Conservation (phyloP, 345 rosid genomes). For the Heritiera fomes region DNA sequence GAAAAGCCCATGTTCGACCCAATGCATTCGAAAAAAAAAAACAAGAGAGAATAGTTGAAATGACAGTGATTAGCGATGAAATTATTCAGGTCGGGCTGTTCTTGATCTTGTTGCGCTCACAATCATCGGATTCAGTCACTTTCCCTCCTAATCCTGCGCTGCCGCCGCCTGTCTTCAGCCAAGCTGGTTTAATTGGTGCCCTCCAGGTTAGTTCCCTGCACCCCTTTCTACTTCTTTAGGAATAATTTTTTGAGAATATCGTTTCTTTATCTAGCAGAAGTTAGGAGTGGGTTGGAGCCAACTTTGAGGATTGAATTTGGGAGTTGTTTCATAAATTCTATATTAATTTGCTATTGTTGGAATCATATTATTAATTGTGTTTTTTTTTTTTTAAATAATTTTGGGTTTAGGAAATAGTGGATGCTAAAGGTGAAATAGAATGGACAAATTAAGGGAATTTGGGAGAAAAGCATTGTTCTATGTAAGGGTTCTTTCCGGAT, state of each 20-base stretch:
- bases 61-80: not conserved
- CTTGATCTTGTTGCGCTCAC: not conserved
- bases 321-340: not conserved
- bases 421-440: conserved; percentile 24
- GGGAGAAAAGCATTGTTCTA: conserved; percentile 86
- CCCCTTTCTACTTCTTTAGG: not conserved
- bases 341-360: not conserved
- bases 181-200: not conserved
- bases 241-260: not conserved
- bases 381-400: not conserved
- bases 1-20: not conserved
- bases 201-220: not conserved
- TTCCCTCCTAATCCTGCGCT: not conserved
- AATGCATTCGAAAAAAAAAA: not conserved
- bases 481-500: conserved; percentile 87
- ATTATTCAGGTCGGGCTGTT: not conserved
- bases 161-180: not conserved
- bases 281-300: not conserved
- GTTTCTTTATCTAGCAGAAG: not conserved
- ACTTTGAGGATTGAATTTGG: not conserved
- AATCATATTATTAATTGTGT: not conserved
- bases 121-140: not conserved
- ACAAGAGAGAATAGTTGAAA: not conserved
- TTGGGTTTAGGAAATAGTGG: conserved; percentile 17
- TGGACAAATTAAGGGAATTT: conserved; percentile 77